These are phyloP conservation scores for Trichoderma gracile DNA, from an alignment of 2,329 filamentous ascomycete species.

Conservation along the genomic window DNA sequence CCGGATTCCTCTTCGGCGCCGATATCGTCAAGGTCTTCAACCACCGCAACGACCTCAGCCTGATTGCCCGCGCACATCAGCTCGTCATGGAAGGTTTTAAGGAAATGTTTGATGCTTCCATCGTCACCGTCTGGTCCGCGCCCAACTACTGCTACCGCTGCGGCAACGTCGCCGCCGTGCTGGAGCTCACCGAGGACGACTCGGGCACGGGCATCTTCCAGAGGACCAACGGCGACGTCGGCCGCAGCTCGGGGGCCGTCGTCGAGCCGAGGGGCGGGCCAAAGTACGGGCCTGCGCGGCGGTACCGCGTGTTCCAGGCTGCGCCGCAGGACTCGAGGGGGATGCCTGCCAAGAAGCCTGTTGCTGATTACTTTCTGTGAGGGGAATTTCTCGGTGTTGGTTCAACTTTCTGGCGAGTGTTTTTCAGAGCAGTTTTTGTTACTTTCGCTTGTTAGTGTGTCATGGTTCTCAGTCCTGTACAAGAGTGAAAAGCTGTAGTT, in stretches of 20 bases:
- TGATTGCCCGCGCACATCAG: conserved; percentile 93
- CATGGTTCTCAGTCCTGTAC: too few relatives aligned
- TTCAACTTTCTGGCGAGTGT: not conserved
- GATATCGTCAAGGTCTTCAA: conserved; percentile 98
- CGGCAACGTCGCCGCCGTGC: conserved; percentile 90
- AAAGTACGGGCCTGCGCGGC: conserved; percentile 72
- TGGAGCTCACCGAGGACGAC: conserved; percentile 88
- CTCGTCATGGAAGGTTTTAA: conserved; percentile 99
- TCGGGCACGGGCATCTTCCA: conserved; percentile 70
- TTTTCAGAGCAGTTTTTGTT: not conserved
- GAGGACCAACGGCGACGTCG: conserved; percentile 70
- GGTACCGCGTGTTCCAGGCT: conserved; percentile 94
- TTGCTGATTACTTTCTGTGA: conserved; percentile 90
- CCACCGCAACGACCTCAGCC: conserved; percentile 84
- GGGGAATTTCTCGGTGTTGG: not conserved
- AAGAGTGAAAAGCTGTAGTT: too few relatives aligned
- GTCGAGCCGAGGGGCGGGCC: conserved; percentile 47
- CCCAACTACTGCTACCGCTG: conserved; percentile 97
- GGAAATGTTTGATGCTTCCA: conserved; percentile 95
- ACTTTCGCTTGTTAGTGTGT: too few relatives aligned
- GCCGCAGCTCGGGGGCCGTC: conserved; percentile 56
- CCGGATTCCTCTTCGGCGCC: conserved; percentile 91
- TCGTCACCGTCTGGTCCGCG: conserved; percentile 98
- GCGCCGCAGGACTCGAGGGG: conserved; percentile 93
- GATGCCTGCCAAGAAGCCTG: conserved; percentile 98